Percentiles rank a stretch among this genome's conserved stretches.
Conservation (phyloP, 148 eudicot species). For the Persicaria tinctoria region DNA sequence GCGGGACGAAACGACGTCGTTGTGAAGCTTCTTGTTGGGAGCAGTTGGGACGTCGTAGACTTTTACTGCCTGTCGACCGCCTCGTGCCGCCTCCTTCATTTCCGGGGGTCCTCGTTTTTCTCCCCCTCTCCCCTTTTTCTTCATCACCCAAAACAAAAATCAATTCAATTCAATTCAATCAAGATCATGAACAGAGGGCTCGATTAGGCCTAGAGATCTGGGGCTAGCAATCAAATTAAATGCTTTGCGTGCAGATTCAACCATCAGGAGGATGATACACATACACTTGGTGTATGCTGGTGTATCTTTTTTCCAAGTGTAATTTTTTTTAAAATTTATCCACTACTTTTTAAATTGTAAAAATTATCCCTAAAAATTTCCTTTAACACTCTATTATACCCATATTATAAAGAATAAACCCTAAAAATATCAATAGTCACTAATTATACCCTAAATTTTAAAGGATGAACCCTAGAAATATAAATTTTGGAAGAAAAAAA, state of each 20-base stretch:
- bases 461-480: no score
- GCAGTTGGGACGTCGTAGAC: constrained; percentile 8
- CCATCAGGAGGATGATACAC: no score
- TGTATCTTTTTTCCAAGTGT: no score
- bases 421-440: no score
- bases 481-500: no score
- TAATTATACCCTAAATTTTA: no score
- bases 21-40: constrained; percentile 5
- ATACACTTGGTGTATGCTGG: no score
- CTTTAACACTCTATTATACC: no score
- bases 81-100: constrained; percentile 13
- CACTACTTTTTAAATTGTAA: no score
- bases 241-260: constrained; percentile 14
- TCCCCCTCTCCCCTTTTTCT: neutral
- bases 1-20: neutral
- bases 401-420: no score
- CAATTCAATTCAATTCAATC: neutral
- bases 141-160: neutral
- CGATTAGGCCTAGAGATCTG: neutral
- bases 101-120: constrained; percentile 12
- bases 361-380: no score
- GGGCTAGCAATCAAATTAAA: neutral
- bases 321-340: no score
- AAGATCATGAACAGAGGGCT: neutral
- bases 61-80: neutral